These are phyloP conservation scores for Diaporthe citrichinensis DNA, from an alignment of 2,329 filamentous ascomycete genomes.

Conservation along the genomic window DNA sequence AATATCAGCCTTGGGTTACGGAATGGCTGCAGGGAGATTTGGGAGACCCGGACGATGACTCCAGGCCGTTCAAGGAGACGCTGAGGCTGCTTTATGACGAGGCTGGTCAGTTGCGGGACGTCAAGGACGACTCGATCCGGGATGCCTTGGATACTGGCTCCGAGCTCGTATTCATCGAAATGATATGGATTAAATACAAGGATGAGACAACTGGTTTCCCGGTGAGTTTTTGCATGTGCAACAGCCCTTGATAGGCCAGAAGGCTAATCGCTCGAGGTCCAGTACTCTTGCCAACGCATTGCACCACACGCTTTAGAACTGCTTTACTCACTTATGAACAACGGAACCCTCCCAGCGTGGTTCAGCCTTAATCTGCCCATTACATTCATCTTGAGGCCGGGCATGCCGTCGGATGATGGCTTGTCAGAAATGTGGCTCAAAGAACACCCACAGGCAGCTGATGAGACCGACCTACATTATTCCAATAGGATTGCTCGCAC, in stretches of 20 bases:
- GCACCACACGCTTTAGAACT: neutral
- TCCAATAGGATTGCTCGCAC: neutral
- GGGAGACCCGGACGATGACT: neutral
- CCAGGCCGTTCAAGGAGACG: conserved; percentile 20
- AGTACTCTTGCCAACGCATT: conserved; percentile 13
- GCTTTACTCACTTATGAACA: neutral
- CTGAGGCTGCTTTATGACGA: conserved; percentile 2
- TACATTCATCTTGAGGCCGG: neutral
- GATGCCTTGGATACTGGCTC: neutral
- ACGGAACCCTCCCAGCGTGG: conserved; percentile 14
- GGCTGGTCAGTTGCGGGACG: neutral
- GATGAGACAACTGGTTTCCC: neutral
- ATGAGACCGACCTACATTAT: neutral
- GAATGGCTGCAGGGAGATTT: conserved; percentile 8
- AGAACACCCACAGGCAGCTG: neutral
- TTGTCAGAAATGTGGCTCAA: conserved; percentile 16
- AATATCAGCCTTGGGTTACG: conserved; percentile 1
- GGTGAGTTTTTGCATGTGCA: neutral
- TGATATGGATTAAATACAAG: conserved; percentile 17
- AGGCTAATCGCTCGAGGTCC: neutral
- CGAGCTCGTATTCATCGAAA: conserved; percentile 9
- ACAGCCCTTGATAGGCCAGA: no score
- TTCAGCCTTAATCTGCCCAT: neutral
- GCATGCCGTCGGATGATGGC: conserved; percentile 21
- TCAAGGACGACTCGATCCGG: neutral